Evolutionary conservation across 345 rosid species (phyloP).

Genomic region (Mangifera indica): DNA sequence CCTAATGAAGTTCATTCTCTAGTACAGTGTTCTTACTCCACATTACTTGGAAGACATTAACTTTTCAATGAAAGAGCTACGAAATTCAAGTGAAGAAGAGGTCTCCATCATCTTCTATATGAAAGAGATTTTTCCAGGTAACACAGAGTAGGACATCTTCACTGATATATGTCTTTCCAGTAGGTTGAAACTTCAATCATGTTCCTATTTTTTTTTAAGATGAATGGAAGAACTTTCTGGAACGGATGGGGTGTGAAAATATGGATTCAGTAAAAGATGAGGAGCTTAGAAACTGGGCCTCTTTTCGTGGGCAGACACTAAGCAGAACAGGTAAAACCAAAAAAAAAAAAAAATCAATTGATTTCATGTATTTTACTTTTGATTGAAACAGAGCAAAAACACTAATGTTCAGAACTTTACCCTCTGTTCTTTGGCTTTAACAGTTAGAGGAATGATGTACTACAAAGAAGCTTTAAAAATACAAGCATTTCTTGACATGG

Average conservation of each 20-base stretch:
- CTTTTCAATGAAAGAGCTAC: slow-evolving; percentile 69
- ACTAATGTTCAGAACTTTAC: slow-evolving; percentile 12
- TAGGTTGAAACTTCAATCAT: slow-evolving; percentile 13
- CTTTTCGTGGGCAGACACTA: slow-evolving; percentile 90
- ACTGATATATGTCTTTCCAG: neutral
- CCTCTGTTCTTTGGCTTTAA: slow-evolving; percentile 21
- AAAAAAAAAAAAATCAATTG: slow-evolving; percentile 7
- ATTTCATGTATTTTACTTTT: slow-evolving; percentile 1
- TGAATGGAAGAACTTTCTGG: slow-evolving; percentile 91
- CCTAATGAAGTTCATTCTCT: slow-evolving; percentile 25
- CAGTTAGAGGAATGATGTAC: slow-evolving; percentile 99
- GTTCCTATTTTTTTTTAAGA: slow-evolving; percentile 40
- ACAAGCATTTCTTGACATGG: slow-evolving; percentile 87
- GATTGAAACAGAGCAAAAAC: neutral
- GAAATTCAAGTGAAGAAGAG: slow-evolving; percentile 58
- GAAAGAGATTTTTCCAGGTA: slow-evolving; percentile 88
- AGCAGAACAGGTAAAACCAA: slow-evolving; percentile 77
- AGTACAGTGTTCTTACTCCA: slow-evolving; percentile 81
- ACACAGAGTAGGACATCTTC: slow-evolving; percentile 1
- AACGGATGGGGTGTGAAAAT: slow-evolving; percentile 70
- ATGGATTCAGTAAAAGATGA: slow-evolving; percentile 47
- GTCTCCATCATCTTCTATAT: slow-evolving; percentile 85
- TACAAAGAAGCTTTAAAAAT: slow-evolving; percentile 80
- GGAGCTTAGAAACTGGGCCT: slow-evolving; percentile 73
- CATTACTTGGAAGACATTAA: slow-evolving; percentile 85